These are phyloP conservation scores for Dactylorhiza incarnata DNA, from an alignment of 106 monocot genomes.

Conservation along the genomic window DNA sequence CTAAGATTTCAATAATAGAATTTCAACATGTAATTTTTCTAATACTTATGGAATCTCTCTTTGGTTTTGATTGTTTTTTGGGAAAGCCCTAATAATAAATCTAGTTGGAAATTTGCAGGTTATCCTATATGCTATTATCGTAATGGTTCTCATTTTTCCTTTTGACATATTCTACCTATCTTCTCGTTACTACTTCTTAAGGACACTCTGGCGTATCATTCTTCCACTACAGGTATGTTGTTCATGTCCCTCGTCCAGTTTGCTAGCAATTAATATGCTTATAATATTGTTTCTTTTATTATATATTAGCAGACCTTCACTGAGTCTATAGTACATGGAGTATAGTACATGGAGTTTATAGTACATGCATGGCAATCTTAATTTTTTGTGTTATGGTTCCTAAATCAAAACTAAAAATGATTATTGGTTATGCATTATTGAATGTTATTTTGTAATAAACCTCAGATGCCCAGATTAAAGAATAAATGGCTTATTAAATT, in stretches of 20 bases:
- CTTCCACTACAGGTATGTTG: conserved; percentile 77
- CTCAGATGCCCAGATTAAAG: too few relatives aligned
- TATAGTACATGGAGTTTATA: not conserved
- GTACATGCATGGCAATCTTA: not conserved
- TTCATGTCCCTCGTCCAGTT: not conserved
- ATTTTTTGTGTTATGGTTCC: not conserved
- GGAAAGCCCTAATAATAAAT: not conserved
- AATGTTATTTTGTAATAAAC: too few relatives aligned
- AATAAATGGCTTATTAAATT: too few relatives aligned
- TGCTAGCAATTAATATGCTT: not conserved
- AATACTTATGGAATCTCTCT: not conserved
- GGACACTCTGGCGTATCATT: conserved; percentile 75
- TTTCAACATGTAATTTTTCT: not conserved
- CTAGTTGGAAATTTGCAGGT: conserved; percentile 41
- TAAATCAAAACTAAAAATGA: too few relatives aligned
- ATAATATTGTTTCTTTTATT: not conserved
- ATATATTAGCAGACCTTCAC: not conserved
- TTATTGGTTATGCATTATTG: too few relatives aligned
- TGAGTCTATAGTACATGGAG: not conserved
- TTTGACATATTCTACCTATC: conserved; percentile 94
- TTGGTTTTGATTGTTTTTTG: not conserved
- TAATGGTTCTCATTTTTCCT: conserved; percentile 78
- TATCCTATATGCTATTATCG: conserved; percentile 59
- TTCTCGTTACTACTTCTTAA: conserved; percentile 79
- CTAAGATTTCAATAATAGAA: not conserved